Conservation (phyloP, 371 early-diverging fungal genomes). For the Mortierella sp. region DNA sequence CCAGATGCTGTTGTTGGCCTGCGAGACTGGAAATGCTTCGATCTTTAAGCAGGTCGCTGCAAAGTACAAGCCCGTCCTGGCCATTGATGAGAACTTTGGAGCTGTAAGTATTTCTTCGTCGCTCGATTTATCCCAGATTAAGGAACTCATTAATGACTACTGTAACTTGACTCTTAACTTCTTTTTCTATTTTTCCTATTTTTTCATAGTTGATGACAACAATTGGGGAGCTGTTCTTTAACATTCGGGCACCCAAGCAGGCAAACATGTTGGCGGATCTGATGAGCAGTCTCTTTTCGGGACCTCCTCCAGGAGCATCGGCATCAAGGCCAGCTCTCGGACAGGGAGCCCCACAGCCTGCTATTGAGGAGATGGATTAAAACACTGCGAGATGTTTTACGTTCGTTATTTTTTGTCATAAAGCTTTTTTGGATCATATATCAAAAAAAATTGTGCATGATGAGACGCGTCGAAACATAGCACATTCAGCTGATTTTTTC, state of each 20-base stretch:
- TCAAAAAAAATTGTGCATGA: too few relatives aligned
- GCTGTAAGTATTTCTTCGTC: conserved; percentile 58
- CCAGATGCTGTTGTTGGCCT: conserved; percentile 75
- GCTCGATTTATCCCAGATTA: background rate
- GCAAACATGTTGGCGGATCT: conserved; percentile 79
- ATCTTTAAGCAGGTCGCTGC: conserved; percentile 68
- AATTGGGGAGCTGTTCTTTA: conserved; percentile 78
- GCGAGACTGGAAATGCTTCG: conserved; percentile 76
- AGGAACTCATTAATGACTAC: too few relatives aligned
- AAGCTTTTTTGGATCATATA: background rate
- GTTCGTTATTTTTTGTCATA: background rate
- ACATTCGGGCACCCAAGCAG: conserved; percentile 74
- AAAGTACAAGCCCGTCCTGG: conserved; percentile 68
- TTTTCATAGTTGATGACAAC: conserved; percentile 66
- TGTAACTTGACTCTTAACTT: too few relatives aligned
- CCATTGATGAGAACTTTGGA: conserved; percentile 61
- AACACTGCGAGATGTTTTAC: background rate
- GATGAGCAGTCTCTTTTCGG: conserved; percentile 79
- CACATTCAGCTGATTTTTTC: background rate
- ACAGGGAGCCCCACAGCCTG: conserved; percentile 41
- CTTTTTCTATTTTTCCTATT: too few relatives aligned
- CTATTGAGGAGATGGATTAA: conserved; percentile 55
- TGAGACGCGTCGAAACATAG: background rate
- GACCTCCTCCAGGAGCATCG: conserved; percentile 39
- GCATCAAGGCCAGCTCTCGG: conserved; percentile 35